Conservation (phyloP, 306 rosid species). For the Castanea crenata region DNA sequence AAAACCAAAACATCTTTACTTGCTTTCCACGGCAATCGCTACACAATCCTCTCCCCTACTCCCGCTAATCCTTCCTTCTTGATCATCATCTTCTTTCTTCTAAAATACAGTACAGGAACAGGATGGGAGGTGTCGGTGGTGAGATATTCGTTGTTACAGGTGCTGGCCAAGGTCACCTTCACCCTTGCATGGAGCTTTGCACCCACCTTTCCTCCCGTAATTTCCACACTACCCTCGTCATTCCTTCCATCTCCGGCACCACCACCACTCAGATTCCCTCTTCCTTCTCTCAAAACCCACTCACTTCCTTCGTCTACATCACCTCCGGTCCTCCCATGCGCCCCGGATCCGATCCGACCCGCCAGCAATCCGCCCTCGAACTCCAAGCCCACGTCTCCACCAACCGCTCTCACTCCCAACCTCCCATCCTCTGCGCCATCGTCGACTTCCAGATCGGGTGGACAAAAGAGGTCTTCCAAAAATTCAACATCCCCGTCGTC, state of each 20-base stretch:
- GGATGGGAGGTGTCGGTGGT: too few species aligned
- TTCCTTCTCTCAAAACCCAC: constrained; percentile 45
- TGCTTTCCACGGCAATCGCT: too few species aligned
- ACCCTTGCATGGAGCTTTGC: constrained; percentile 66
- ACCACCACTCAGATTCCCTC: constrained; percentile 49
- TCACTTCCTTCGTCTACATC: constrained; percentile 33
- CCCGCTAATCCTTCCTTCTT: too few species aligned
- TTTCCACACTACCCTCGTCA: constrained; percentile 34
- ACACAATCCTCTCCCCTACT: too few species aligned
- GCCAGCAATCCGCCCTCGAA: constrained; percentile 16
- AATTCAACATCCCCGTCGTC: constrained; percentile 44
- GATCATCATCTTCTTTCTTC: too few species aligned
- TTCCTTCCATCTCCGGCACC: constrained; percentile 28
- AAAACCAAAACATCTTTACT: too few species aligned
- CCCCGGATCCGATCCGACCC: constrained; percentile 14
- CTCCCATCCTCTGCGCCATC: constrained; percentile 48
- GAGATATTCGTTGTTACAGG: constrained; percentile 52
- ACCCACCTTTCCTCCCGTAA: constrained; percentile 47
- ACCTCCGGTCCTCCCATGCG: constrained; percentile 6
- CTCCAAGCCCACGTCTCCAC: constrained; percentile 35
- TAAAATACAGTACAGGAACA: too few species aligned
- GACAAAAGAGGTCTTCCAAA: constrained; percentile 35
- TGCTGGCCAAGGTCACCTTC: constrained; percentile 65
- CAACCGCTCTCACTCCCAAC: not conserved
- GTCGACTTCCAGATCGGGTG: constrained; percentile 60